phyloP scores from a whole-genome alignment of 1,284 basidiomycete genomes.

The Phellinidium pouzarii region DNA sequence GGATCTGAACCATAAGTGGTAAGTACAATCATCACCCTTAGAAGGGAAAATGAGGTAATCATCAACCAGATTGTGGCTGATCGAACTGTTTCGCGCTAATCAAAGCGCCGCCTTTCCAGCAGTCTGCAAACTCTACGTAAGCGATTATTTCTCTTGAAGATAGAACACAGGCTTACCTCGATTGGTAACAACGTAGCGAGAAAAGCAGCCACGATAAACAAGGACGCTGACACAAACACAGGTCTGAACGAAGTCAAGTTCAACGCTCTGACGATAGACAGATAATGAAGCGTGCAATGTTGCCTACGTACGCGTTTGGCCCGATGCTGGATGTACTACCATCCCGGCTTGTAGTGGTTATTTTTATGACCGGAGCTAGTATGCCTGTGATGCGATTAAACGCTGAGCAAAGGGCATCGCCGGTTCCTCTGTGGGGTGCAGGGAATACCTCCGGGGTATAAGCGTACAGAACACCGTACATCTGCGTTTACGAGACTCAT shows the following conservation, averaged over 20 bases:
- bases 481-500: no score
- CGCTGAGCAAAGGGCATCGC: conserved; percentile 49
- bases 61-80: no score
- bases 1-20: no score
- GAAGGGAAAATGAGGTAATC: no score
- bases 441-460: conserved; percentile 64
- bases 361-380: conserved; percentile 48
- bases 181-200: conserved; percentile 49
- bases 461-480: conserved; percentile 57
- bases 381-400: conserved; percentile 52
- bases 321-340: conserved; percentile 13
- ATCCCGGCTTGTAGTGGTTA: conserved; percentile 30
- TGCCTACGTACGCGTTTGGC: conserved; percentile 30
- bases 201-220: conserved; percentile 43
- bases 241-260: conserved; percentile 33
- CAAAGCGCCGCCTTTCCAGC: neutral
- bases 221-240: conserved; percentile 47
- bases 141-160: neutral
- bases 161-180: conserved; percentile 37
- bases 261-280: neutral
- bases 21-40: no score
- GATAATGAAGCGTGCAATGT: neutral
- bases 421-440: conserved; percentile 56
- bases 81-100: no score
- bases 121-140: neutral